phyloP scores from a whole-genome alignment of 2,329 filamentous ascomycete species.

The Fusarium keratoplasticum region DNA sequence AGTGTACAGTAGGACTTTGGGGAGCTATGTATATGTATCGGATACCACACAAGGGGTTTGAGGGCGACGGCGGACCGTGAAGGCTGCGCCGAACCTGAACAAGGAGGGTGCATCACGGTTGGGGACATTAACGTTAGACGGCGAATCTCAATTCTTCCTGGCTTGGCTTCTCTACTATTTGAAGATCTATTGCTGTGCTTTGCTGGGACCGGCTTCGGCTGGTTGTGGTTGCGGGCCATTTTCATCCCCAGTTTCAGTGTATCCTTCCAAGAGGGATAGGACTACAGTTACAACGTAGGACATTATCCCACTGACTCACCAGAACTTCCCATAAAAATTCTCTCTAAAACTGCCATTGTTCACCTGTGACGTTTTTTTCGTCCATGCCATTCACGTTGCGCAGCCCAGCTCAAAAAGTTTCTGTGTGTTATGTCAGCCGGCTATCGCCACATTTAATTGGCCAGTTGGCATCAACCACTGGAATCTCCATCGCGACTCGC shows the following conservation, averaged over 20 bases:
- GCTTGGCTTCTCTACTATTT: conserved; percentile 6
- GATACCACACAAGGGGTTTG: conserved; percentile 35
- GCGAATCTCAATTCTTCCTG: conserved; percentile 36
- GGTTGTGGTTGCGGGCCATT: not conserved
- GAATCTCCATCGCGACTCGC: conserved; percentile 33
- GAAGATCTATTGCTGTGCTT: not conserved
- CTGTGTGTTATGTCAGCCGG: conserved; percentile 40
- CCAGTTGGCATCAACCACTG: conserved; percentile 12
- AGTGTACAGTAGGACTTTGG: conserved; percentile 43
- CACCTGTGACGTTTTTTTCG: not conserved
- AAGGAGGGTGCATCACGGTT: conserved; percentile 11
- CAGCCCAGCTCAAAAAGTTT: not conserved
- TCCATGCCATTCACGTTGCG: not conserved
- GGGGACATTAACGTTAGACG: conserved; percentile 39
- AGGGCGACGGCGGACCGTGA: conserved; percentile 20
- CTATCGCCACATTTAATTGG: conserved; percentile 35
- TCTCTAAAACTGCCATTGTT: not conserved
- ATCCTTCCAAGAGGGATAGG: not conserved
- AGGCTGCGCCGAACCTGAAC: conserved; percentile 9
- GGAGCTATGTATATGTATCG: conserved; percentile 45
- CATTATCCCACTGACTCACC: not conserved
- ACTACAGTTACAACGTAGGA: not conserved
- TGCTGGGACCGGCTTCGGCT: not conserved
- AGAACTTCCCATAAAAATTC: not conserved
- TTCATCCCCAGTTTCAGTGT: not conserved